These are phyloP conservation scores for Daldinia vernicosa DNA, from an alignment of 495 filamentous ascomycete genomes.

Conservation along the genomic window DNA sequence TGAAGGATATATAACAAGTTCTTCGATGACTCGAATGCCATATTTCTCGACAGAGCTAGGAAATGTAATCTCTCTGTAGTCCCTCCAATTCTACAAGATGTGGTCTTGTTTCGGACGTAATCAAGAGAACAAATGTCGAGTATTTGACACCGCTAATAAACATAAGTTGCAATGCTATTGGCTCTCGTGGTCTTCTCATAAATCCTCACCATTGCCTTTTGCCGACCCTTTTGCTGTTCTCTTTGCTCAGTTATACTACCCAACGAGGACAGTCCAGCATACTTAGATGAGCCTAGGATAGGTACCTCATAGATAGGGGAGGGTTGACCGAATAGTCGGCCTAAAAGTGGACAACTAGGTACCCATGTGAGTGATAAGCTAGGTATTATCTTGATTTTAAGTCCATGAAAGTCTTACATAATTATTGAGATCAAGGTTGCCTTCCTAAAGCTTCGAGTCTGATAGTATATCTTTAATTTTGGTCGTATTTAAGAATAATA, in stretches of 20 bases:
- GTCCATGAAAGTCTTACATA: too few relatives aligned
- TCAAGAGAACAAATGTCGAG: not conserved
- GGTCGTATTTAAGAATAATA: too few relatives aligned
- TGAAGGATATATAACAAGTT: not conserved
- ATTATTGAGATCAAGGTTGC: too few relatives aligned
- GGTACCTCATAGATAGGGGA: not conserved
- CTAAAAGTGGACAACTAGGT: too few relatives aligned
- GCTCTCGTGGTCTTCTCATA: not conserved
- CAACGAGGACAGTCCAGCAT: not conserved
- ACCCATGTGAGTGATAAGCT: too few relatives aligned
- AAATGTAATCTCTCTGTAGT: not conserved
- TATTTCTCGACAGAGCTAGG: not conserved
- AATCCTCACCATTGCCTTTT: too few relatives aligned
- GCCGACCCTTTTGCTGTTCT: not conserved
- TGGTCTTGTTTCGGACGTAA: not conserved
- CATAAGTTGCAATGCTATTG: not conserved
- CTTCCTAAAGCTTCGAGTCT: too few relatives aligned
- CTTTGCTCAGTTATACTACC: not conserved
- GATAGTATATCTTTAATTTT: too few relatives aligned
- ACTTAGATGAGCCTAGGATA: not conserved
- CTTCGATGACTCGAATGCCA: not conserved
- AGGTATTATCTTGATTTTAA: too few relatives aligned
- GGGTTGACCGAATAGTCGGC: not conserved
- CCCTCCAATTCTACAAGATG: not conserved
- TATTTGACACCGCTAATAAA: not conserved